Conservation (phyloP, 805 yeast genomes). For the Millerago galiae region DNA sequence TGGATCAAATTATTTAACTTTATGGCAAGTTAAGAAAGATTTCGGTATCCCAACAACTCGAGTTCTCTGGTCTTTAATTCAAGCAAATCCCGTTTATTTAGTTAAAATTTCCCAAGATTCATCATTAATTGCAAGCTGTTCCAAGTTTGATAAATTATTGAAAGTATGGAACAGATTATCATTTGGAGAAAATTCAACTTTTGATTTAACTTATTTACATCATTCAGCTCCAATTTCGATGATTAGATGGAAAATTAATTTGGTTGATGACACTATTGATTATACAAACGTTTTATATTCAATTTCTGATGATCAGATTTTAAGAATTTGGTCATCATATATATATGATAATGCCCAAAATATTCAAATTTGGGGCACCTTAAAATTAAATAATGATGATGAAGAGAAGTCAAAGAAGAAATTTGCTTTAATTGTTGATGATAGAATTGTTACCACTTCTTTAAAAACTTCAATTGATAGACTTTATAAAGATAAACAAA, state of each 20-base stretch:
- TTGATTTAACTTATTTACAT: constrained; percentile 63
- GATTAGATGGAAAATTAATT: constrained; percentile 46
- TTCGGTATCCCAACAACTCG: constrained; percentile 34
- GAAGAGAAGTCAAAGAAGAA: constrained; percentile 11
- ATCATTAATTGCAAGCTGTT: constrained; percentile 56
- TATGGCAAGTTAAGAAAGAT: constrained; percentile 45
- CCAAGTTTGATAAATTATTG: constrained; percentile 56
- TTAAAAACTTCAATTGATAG: constrained; percentile 11
- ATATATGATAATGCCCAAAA: constrained; percentile 52
- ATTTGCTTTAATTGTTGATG: constrained; percentile 37
- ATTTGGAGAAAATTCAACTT: constrained; percentile 56
- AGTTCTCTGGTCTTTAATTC: constrained; percentile 35
- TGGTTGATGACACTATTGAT: constrained; percentile 22
- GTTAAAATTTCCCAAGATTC: constrained; percentile 64
- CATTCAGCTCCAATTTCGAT: constrained; percentile 55
- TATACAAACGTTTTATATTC: constrained; percentile 57
- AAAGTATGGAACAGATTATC: constrained; percentile 75
- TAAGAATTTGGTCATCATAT: constrained; percentile 67
- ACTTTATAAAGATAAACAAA: constrained; percentile 19
- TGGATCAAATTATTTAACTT: constrained; percentile 49
- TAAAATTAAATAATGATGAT: constrained; percentile 25
- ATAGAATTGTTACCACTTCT: constrained; percentile 27
- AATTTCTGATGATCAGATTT: constrained; percentile 46
- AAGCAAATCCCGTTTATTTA: constrained; percentile 54
- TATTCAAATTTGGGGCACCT: constrained; percentile 50